Evolutionary conservation across 371 early-diverging fungal genomes (phyloP).

Genomic region (Phascolomyces articulosus): DNA sequence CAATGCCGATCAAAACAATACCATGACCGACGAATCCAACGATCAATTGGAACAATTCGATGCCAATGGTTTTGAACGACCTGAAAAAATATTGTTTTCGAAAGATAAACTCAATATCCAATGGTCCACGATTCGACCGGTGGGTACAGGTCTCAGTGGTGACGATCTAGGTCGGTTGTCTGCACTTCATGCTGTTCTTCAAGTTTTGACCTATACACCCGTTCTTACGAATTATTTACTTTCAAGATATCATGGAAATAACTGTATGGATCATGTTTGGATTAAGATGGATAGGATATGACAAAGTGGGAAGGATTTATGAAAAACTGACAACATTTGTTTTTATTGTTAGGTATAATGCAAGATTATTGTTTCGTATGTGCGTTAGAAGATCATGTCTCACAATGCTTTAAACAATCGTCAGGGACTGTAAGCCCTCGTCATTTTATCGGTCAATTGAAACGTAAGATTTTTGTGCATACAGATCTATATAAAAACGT

Average conservation of each 20-base stretch:
- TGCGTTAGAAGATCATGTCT: conserved; percentile 67
- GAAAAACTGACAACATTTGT: background rate
- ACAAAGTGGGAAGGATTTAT: background rate
- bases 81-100: conserved; percentile 63
- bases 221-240: conserved; percentile 79
- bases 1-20: no score
- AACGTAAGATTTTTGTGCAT: conserved; percentile 47
- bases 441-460: conserved; percentile 71
- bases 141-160: conserved; percentile 75
- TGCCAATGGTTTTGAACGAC: conserved; percentile 65
- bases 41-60: conserved; percentile 34
- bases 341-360: conserved; percentile 49
- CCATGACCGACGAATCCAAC: no score
- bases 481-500: no score
- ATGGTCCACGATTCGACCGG: conserved; percentile 67
- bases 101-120: conserved; percentile 54
- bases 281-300: no score
- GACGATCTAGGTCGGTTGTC: conserved; percentile 89
- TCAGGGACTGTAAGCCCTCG: conserved; percentile 61
- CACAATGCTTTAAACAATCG: conserved; percentile 37
- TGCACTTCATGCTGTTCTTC: conserved; percentile 90
- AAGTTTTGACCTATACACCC: conserved; percentile 88
- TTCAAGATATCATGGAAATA: conserved; percentile 59
- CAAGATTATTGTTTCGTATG: conserved; percentile 69
- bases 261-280: conserved; percentile 42